A percentile compares a stretch with the other conserved stretches of the same genome.
Conservation (phyloP, 768 basidiomycete species). For the Auriculariales sp. region DNA sequence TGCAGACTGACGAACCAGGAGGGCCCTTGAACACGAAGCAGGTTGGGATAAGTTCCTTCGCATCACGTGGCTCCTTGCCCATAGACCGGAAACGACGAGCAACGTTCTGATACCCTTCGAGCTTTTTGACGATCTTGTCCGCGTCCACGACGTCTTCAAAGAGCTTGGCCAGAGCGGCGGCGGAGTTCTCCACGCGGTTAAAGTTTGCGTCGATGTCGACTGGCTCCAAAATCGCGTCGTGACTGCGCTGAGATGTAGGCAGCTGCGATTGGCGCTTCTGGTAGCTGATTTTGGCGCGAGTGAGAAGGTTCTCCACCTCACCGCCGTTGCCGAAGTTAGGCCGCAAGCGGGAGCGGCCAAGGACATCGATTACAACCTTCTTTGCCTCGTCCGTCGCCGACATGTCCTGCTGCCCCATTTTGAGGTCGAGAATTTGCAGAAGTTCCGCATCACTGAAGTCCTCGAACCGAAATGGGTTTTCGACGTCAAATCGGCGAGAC, state of each 20-base stretch:
- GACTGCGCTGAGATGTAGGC: conserved; percentile 10
- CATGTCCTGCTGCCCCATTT: conserved; percentile 43
- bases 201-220: conserved; percentile 51
- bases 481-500: conserved; percentile 50
- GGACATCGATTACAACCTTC: conserved; percentile 34
- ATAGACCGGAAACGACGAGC: no score
- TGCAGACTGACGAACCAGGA: conserved; percentile 30
- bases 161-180: conserved; percentile 34
- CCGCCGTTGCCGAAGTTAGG: conserved; percentile 57
- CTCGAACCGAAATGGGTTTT: conserved; percentile 51
- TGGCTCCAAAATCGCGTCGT: conserved; percentile 22
- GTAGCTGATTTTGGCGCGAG: conserved; percentile 32
- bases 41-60: conserved; percentile 40
- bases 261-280: conserved; percentile 22
- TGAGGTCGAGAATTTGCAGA: conserved; percentile 34
- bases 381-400: conserved; percentile 42
- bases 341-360: conserved; percentile 18
- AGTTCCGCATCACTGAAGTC: conserved; percentile 46
- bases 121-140: conserved; percentile 33
- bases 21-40: conserved; percentile 61
- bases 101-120: conserved; percentile 38
- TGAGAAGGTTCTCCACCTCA: conserved; percentile 46
- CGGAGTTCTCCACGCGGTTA: conserved; percentile 32
- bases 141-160: conserved; percentile 53
- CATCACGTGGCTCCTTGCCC: no score